Evolutionary conservation across 2,329 filamentous ascomycete genomes (phyloP), one percentile per base, ranked within the genome.

Genomic region (Epichloe elymi): DNA sequence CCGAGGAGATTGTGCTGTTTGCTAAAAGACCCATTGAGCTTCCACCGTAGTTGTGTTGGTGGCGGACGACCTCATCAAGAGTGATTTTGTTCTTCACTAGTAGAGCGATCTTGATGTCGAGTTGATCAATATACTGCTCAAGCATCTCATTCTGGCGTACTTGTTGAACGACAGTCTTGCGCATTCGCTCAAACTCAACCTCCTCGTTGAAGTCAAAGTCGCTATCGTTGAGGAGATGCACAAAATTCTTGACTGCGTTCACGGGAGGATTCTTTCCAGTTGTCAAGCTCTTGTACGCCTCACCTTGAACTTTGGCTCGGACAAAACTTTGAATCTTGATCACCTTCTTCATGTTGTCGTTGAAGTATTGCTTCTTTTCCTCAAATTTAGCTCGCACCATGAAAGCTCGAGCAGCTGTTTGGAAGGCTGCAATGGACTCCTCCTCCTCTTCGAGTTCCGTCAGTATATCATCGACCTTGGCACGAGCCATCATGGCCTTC

Each of bases 61-160:
- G 93, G 60, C 89, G 88, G 51, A 98, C 87, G 30, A 98, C 93
- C 69, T 98, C 94, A 63, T 98, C 93, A 4, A 98, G 76, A 0
- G 93, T 97, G 62, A 98, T 98, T 69, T 98, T 98, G 78, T 98
- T 98, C 76, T 97, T 97, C 61, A 98, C 93, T 17, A 98, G 76
- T 3, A 98, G 78, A 1, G 93, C 93, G 65, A 98, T 98, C 72
- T 98, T 98, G 74, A 98, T 95, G 63, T 98, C 94, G 37, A 98
- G 79, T 65, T 98, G 93, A 60, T 95, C 90, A 58, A 98, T 95
- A 63, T 98, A 98, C 65, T 96, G 89, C 69, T 98, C 93, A 39
- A 94, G 81, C 73, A 95, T 83, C 69, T 98, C 93, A 62, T 98
- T 98, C 60, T 96, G 90, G 46, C 91, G 85, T 10, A 98, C 93